Evolutionary conservation across 2,329 filamentous ascomycete genomes (phyloP).

Genomic region (Dryadomyces sulphureus): DNA sequence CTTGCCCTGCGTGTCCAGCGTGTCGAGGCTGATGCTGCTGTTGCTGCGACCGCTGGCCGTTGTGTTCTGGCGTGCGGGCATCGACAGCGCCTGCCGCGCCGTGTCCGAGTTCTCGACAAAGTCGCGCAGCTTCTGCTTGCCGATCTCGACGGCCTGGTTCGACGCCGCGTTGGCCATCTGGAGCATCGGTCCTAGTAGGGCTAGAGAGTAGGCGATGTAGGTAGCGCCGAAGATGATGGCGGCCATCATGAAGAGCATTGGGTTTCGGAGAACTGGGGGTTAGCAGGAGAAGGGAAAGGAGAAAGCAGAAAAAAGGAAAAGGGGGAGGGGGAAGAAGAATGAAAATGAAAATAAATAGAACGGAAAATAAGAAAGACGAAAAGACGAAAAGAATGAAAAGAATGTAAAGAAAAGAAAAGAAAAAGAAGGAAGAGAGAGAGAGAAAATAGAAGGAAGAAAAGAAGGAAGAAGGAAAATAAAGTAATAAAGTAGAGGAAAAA

Average conservation of each 20-base stretch:
- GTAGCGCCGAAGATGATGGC: slow-evolving; percentile 61
- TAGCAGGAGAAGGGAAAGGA: neutral
- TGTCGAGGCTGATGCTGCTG: slow-evolving; percentile 43
- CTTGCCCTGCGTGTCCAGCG: slow-evolving; percentile 44
- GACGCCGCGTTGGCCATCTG: slow-evolving; percentile 88
- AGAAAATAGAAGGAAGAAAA: neutral
- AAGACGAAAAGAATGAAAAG: no score
- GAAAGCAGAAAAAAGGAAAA: neutral
- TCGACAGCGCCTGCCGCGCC: slow-evolving; percentile 67
- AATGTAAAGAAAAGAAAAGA: no score
- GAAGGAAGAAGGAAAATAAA: neutral
- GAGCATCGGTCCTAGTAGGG: slow-evolving; percentile 88
- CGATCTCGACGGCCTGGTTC: slow-evolving; percentile 74
- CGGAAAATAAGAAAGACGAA: no score
- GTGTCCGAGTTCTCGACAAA: slow-evolving; percentile 82
- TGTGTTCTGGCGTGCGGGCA: slow-evolving; percentile 37
- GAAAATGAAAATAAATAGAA: no score
- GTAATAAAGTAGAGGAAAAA: no score
- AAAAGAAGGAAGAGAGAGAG: neutral
- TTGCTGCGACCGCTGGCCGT: slow-evolving; percentile 11
- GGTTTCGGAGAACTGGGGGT: slow-evolving; percentile 73
- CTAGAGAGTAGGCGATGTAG: slow-evolving; percentile 85
- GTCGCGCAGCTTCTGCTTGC: slow-evolving; percentile 79
- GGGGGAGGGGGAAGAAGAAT: neutral
- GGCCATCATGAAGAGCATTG: slow-evolving; percentile 80